A percentile compares a stretch with the other conserved stretches of the same genome.
Conservation (phyloP, 148 eudicot genomes). For the Hydrangea macrophylla region DNA sequence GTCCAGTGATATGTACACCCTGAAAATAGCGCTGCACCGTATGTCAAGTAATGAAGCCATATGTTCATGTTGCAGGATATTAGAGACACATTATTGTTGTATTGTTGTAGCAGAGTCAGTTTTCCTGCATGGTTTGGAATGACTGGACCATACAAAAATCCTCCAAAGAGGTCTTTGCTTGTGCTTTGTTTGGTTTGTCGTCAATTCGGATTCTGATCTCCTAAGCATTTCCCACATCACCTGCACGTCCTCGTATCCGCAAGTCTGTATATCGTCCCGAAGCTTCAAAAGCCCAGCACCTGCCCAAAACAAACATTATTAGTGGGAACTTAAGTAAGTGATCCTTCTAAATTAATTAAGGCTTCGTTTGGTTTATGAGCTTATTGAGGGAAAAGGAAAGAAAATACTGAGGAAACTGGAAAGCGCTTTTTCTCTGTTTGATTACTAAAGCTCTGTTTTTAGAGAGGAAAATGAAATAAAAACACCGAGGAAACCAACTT, state of each 20-base stretch:
- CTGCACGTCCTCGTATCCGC: conserved; percentile 61
- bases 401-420: no score
- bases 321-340: not conserved
- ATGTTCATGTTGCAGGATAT: conserved; percentile 18
- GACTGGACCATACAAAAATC: conserved; percentile 28
- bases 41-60: conserved; percentile 11
- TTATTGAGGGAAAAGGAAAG: no score
- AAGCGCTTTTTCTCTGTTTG: no score
- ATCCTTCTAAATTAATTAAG: not conserved
- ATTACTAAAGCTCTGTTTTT: no score
- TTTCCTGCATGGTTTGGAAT: conserved; percentile 23
- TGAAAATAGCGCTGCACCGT: not conserved
- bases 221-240: conserved; percentile 71
- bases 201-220: conserved; percentile 39
- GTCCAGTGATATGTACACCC: no score
- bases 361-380: no score
- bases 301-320: conserved; percentile 17
- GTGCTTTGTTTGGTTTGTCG: conserved; percentile 25
- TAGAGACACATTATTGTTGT: not conserved
- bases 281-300: conserved; percentile 57
- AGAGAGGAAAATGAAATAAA: not conserved
- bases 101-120: not conserved
- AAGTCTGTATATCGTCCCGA: conserved; percentile 53
- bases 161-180: conserved; percentile 40
- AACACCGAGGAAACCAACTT: not conserved